Evolutionary conservation across 2,329 filamentous ascomycete genomes (phyloP), one percentile per base, ranked within the genome.

Genomic region (Colletotrichum lentis): DNA sequence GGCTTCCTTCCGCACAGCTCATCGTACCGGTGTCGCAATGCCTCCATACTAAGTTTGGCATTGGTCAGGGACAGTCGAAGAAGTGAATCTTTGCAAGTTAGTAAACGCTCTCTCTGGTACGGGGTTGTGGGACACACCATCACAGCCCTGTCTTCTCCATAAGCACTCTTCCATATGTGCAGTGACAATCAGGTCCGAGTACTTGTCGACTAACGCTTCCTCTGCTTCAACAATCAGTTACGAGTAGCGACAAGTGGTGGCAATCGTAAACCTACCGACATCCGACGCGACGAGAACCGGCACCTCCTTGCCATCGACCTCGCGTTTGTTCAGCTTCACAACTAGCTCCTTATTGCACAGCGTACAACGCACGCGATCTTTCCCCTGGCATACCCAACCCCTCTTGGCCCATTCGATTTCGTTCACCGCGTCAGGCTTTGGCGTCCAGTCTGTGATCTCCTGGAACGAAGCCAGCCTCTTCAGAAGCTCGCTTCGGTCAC

Each of bases 371-470:
- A 98, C 93, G 4, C 91, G 91, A 78, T 97, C 94, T 71, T 89
- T 89, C 73, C 91, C 91, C 53, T 91, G 88, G 74, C 95, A 97
- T 4, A 90, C 85, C 95, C 96, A 99, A 0, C 95, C 95, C 67
- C 92, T 84, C 82, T 95, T 97, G 0, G 94, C 94, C 96, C 96
- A 99, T 77, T 94, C 91, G 8, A 97, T 89, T 79, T 98, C 96
- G 75, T 89, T 93, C 73, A 98, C 90, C 41, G 84, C 85, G 60
- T 94, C 88, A 0, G 96, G 94, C 77, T 98, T 98, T 0, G 93
- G 91, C n/a, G 92, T 91, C 95, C 95, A 99, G 76, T 91, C 88
- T 62, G 93, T 96, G 55, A 98, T 89, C 72, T 95, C 93, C 75
- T 95, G 91, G 76, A 97, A 99, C 0, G 93, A 96, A 69, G 91